These are phyloP conservation scores for Amorphotheca resinae DNA, from an alignment of 495 filamentous ascomycete species.

Conservation along the genomic window DNA sequence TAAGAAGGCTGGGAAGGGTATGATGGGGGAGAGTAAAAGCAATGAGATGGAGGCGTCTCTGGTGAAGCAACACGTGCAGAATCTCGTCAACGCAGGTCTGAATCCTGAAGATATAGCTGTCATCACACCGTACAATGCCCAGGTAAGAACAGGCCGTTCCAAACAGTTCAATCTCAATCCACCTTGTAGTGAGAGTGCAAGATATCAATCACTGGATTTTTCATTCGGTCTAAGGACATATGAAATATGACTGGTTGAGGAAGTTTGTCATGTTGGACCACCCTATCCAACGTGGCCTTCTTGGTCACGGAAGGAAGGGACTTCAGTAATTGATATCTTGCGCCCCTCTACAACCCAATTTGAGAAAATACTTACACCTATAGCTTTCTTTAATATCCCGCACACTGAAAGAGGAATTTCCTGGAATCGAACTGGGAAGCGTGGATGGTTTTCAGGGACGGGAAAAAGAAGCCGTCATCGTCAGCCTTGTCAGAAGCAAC, in stretches of 20 bases:
- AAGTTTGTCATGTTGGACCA: too few species aligned
- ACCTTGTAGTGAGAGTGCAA: not conserved
- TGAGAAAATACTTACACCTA: not conserved
- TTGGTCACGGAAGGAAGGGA: too few species aligned
- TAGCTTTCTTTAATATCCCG: constrained; percentile 63
- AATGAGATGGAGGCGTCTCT: constrained; percentile 86
- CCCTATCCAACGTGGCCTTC: too few species aligned
- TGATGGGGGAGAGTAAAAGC: constrained; percentile 78
- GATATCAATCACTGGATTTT: too few species aligned
- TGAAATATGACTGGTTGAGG: too few species aligned
- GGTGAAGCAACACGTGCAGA: constrained; percentile 60
- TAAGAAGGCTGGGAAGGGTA: constrained; percentile 34
- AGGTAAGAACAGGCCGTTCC: constrained; percentile 36
- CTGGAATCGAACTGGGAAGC: constrained; percentile 79
- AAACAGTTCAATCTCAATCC: not conserved
- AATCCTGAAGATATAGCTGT: constrained; percentile 75
- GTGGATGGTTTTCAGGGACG: constrained; percentile 96
- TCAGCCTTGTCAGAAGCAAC: constrained; percentile 87
- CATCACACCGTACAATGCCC: constrained; percentile 92
- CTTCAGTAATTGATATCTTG: too few species aligned
- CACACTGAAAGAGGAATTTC: constrained; percentile 62
- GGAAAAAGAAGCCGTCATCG: constrained; percentile 91
- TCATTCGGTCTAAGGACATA: too few species aligned
- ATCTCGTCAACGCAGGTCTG: constrained; percentile 67
- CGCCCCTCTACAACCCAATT: not conserved